These are phyloP conservation scores for Rutstroemia sydowiana DNA, from an alignment of 2,329 filamentous ascomycete species.

Conservation along the genomic window DNA sequence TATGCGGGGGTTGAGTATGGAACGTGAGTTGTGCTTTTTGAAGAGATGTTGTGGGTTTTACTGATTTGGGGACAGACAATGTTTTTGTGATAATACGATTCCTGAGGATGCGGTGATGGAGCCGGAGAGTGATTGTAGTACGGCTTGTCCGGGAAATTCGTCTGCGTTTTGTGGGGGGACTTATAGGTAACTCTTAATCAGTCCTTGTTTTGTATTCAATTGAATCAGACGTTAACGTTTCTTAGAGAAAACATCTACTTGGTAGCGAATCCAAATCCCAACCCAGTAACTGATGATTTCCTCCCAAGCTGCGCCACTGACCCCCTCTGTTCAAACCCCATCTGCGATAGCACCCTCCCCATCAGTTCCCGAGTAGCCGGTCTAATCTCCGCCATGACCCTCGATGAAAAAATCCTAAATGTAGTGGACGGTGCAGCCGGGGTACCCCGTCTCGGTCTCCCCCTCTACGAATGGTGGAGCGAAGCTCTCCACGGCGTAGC, in stretches of 20 bases:
- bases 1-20: background rate
- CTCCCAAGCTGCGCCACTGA: background rate
- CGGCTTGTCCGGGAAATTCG: background rate
- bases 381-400: background rate
- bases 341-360: background rate
- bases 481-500: conserved; percentile 5
- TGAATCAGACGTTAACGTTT: background rate
- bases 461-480: background rate
- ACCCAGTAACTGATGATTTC: background rate
- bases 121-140: background rate
- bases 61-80: background rate
- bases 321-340: background rate
- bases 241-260: background rate
- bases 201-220: background rate
- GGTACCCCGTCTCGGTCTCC: background rate
- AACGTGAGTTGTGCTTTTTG: background rate
- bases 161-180: background rate
- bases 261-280: too few species aligned
- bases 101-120: background rate
- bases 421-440: background rate
- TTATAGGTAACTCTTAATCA: background rate
- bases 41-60: background rate
- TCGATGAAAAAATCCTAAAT: background rate
- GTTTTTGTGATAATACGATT: background rate
- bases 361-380: background rate